Evolutionary conservation across 2,329 filamentous ascomycete species (phyloP), one percentile per base, ranked within the genome.

Genomic region (Diplodia sapinea): DNA sequence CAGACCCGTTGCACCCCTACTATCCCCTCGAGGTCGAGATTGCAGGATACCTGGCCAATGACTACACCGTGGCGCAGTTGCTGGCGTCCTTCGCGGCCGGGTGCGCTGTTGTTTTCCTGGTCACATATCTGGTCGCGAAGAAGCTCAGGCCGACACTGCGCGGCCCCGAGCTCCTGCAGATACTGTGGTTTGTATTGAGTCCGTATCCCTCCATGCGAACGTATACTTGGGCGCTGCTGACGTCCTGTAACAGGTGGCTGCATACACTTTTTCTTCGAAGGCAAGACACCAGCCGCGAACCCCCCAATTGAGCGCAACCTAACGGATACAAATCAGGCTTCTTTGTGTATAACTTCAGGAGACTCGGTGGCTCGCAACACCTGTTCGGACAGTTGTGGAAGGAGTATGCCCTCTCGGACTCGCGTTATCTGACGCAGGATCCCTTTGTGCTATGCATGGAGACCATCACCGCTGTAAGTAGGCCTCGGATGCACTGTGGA

Each of bases 371-470:
- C 12, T 87, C 87, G 69, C 89, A 93, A 76, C 88, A 89, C 66
- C 80, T 95, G 8, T 90, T 94, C 67, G 92, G 90, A 2, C 92
- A 97, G 81, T 83, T 96, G 54, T 97, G 93, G 93, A 97, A 97
- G 76, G 93, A 97, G 79, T 97, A 97, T 77, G 86, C 91, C 3
- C 84, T 94, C 40, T 94, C 91, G 2, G 93, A 97, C 80, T 96
- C 93, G 66, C 86, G 93, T 52, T 97, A 97, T 75, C 82, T 97
- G 72, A 93, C 90, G 2, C 88, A 89, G 20, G 91, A 95, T 75
- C 85, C 89, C 1, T 93, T 96, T 73, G 93, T 95, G 72, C 82
- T 96, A n/a, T 94, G 91, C 77, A 89, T 96, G 78, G 93, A 97
- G 83, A 88, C 86, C 20, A 87, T 96, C 70, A 96, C 93, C 1